These are phyloP conservation scores for Aspergillus panamensis DNA, from an alignment of 495 filamentous ascomycete genomes.

Conservation along the genomic window DNA sequence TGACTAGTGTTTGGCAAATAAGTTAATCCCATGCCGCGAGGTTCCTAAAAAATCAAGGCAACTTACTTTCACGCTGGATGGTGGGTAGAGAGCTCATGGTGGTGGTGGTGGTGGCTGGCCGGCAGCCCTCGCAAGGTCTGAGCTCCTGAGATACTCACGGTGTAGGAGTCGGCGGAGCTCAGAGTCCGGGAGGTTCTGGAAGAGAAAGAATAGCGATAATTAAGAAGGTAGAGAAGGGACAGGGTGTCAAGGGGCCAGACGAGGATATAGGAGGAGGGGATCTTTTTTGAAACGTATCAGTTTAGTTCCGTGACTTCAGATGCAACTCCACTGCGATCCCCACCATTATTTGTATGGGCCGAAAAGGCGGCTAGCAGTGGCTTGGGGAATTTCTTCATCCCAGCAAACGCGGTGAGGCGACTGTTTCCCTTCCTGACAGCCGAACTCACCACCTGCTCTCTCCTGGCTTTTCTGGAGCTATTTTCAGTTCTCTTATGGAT, in stretches of 20 bases:
- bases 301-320: neutral
- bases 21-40: neutral
- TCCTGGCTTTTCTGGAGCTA: neutral
- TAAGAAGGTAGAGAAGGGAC: neutral
- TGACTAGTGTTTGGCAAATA: slow-evolving; percentile 39
- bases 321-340: slow-evolving; percentile 1
- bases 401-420: neutral
- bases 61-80: slow-evolving; percentile 52
- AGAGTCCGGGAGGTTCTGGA: neutral
- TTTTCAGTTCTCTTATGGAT: no score
- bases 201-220: slow-evolving; percentile 1
- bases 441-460: no score
- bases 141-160: neutral
- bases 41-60: neutral
- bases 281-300: slow-evolving; percentile 31
- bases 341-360: neutral
- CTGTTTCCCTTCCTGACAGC: neutral
- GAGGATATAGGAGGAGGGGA: neutral
- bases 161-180: neutral
- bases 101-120: slow-evolving; percentile 34
- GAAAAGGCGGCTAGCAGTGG: neutral
- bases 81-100: slow-evolving; percentile 49
- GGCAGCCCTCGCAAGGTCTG: slow-evolving; percentile 30
- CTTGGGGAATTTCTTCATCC: neutral
- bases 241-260: slow-evolving; percentile 6